Percentiles rank a stretch among this genome's conserved stretches.
phyloP scores from a whole-genome alignment of 2,329 filamentous ascomycete species.

The Aschersonia sp. region DNA sequence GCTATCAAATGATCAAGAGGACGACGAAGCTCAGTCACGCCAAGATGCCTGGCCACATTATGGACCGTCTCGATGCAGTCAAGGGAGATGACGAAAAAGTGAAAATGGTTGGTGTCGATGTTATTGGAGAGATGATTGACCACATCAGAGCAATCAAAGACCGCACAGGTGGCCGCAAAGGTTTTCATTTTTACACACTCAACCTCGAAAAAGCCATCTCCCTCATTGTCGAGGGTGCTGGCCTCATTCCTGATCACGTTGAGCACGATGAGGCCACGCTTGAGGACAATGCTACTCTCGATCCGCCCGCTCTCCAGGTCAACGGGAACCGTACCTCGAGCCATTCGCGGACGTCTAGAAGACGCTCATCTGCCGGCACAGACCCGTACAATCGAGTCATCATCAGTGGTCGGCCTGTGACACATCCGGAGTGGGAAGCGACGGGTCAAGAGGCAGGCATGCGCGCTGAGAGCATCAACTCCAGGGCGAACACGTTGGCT shows the following conservation, averaged over 20 bases:
- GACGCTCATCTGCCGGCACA: constrained; percentile 68
- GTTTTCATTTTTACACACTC: constrained; percentile 95
- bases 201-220: constrained; percentile 94
- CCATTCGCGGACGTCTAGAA: constrained; percentile 31
- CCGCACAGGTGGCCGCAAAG: constrained; percentile 46
- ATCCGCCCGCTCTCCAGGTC: constrained; percentile 21
- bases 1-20: constrained; percentile 86
- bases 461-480: constrained; percentile 60
- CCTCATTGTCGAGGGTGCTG: constrained; percentile 74
- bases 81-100: constrained; percentile 71
- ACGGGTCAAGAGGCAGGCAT: constrained; percentile 64
- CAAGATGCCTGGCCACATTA: constrained; percentile 56
- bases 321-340: constrained; percentile 30
- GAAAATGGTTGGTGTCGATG: constrained; percentile 66
- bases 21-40: constrained; percentile 93
- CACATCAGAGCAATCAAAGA: constrained; percentile 54
- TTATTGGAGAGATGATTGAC: constrained; percentile 72
- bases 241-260: constrained; percentile 58
- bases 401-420: constrained; percentile 48
- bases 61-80: constrained; percentile 56
- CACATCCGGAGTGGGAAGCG: constrained; percentile 52
- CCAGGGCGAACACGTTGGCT: constrained; percentile 70
- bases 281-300: constrained; percentile 21
- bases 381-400: constrained; percentile 82
- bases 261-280: constrained; percentile 37